Evolutionary conservation across 2,329 filamentous ascomycete species (phyloP), one percentile per base, ranked within the genome.

Genomic region (Sarocladium strictum): DNA sequence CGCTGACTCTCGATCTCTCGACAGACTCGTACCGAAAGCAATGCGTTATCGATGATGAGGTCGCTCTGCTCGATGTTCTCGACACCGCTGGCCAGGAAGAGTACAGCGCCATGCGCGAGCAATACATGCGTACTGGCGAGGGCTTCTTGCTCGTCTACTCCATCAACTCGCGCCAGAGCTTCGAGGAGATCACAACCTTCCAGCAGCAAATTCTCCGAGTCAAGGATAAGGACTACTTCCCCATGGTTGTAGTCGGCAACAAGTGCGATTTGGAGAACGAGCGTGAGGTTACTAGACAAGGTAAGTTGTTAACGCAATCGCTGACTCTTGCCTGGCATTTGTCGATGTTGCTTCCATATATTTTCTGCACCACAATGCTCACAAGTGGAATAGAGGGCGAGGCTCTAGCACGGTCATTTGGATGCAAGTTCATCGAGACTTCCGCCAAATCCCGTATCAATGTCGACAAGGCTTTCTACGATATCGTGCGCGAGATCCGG

Each of bases 181-280:
- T 97, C 67, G 93, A 99, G 71, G 94, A 99, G 77, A 97, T 99
- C 72, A 88, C 91, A 75, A 96, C 91, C 50, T 97, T 97, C 76
- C 92, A 97, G 75, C 92, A 97, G 79, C 94, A 99, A 75, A 99
- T 99, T 69, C 80, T 99, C 63, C 80, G 94, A 64, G 94, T 99
- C 65, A 99, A 99, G 82, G 94, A 97, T 78, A 97, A 96, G 84
- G 94, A 99, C 76, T 96, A 97, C 73, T 99, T 99, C 79, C 94
- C 94, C 64, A 97, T 99, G 79, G 96, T 97, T 56, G 89, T 99
- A 45, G 94, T 97, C 40, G 94, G 91, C 64, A 99, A 99, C 84
- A 99, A 99, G 81, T 97, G 93, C 76, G 94, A 99, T 90, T 77
- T 99, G 71, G 93, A 97, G 67, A 79, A 80, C 64, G 93, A 99